Conservation (phyloP, 2,329 filamentous ascomycete genomes). For the Nemania diffusa region DNA sequence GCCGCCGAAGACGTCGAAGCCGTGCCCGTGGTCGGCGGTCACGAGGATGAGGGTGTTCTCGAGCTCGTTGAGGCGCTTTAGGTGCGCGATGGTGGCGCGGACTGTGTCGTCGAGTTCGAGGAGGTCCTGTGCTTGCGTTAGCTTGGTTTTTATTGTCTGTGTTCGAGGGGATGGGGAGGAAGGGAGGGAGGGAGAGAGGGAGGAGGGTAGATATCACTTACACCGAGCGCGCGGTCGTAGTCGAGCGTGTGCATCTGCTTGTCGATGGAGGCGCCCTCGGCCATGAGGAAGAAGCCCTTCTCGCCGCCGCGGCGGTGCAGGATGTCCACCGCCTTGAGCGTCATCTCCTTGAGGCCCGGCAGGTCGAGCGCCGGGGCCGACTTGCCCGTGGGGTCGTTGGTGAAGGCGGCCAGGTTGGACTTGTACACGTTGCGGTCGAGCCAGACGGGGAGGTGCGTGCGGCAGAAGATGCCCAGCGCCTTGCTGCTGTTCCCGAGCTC, state of each 20-base stretch:
- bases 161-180: background rate
- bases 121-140: conserved; percentile 63
- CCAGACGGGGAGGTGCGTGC: conserved; percentile 82
- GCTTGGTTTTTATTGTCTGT: no score
- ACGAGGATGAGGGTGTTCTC: conserved; percentile 83
- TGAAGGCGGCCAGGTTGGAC: conserved; percentile 71
- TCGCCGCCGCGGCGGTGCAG: conserved; percentile 73
- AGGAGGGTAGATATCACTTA: conserved; percentile 15
- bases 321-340: conserved; percentile 84
- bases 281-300: conserved; percentile 88
- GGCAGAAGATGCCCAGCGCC: conserved; percentile 81
- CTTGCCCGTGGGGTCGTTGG: conserved; percentile 75
- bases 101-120: conserved; percentile 88
- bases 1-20: conserved; percentile 85
- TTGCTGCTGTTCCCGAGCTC: conserved; percentile 66
- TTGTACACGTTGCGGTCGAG: conserved; percentile 85
- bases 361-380: conserved; percentile 75
- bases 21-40: conserved; percentile 89
- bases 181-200: background rate
- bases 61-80: conserved; percentile 71
- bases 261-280: conserved; percentile 85
- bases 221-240: conserved; percentile 83
- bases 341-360: conserved; percentile 89
- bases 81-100: conserved; percentile 76
- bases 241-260: conserved; percentile 91